Conservation (phyloP, 2,329 filamentous ascomycete genomes). For the Leptographium flavum region DNA sequence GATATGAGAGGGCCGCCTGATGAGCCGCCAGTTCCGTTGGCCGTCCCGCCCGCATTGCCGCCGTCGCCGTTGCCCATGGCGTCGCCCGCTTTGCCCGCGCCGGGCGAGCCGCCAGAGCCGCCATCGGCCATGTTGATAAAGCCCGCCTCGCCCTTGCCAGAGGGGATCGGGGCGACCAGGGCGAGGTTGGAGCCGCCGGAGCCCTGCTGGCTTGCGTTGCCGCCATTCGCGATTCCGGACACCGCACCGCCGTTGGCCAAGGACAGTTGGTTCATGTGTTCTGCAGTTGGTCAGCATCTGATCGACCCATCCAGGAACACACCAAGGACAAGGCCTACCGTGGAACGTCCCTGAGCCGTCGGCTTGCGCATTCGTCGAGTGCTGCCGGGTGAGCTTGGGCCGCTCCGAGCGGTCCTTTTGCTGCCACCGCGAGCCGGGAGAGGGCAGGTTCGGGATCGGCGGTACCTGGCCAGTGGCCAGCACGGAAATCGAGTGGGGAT, state of each 20-base stretch:
- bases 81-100: not conserved
- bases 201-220: not conserved
- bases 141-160: not conserved
- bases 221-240: not conserved
- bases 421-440: slow-evolving; percentile 32
- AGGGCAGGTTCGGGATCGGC: slow-evolving; percentile 39
- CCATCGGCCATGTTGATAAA: not conserved
- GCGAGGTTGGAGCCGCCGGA: not conserved
- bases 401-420: slow-evolving; percentile 42
- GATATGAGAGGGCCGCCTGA: not conserved
- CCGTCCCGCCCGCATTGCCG: not conserved
- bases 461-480: slow-evolving; percentile 69
- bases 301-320: not conserved
- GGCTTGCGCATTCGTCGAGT: slow-evolving; percentile 32
- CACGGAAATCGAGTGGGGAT: slow-evolving; percentile 49
- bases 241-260: not conserved
- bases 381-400: slow-evolving; percentile 51
- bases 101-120: not conserved
- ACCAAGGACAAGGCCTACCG: not conserved
- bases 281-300: not conserved
- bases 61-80: not conserved
- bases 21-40: not conserved
- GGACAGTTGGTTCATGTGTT: not conserved
- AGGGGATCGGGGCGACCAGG: not conserved
- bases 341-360: not conserved